phyloP scores from a whole-genome alignment of 2,329 filamentous ascomycete species.

The Colletotrichum endophyticum region DNA sequence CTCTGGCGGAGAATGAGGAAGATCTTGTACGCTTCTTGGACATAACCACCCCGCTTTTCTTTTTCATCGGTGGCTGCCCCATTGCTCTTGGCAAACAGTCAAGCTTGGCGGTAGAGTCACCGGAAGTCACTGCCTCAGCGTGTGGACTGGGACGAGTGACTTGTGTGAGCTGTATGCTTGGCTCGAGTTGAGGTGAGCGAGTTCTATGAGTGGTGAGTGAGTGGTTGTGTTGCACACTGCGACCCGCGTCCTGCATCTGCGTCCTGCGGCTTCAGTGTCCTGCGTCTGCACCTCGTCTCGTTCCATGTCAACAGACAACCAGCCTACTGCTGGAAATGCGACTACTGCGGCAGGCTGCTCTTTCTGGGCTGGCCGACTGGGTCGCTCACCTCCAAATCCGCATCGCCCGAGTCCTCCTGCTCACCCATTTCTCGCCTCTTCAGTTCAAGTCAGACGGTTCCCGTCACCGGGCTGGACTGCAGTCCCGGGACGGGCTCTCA shows the following conservation, averaged over 20 bases:
- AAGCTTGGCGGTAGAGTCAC: slow-evolving; percentile 8
- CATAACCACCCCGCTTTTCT: neutral
- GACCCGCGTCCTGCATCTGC: slow-evolving; percentile 1
- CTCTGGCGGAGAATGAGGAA: slow-evolving; percentile 19
- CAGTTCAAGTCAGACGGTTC: neutral
- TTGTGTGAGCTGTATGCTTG: neutral
- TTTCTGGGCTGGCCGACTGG: neutral
- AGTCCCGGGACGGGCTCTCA: neutral
- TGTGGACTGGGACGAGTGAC: neutral
- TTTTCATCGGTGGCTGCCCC: slow-evolving; percentile 5
- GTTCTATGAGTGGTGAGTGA: neutral
- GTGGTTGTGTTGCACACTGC: neutral
- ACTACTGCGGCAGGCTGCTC: neutral
- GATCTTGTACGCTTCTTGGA: slow-evolving; percentile 8
- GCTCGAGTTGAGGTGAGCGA: neutral
- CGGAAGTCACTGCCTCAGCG: neutral
- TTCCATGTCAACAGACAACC: neutral
- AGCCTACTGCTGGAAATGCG: neutral
- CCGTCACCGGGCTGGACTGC: neutral
- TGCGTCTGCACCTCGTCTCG: neutral
- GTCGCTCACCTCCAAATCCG: neutral
- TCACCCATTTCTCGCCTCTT: neutral
- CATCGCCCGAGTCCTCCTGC: neutral
- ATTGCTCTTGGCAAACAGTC: neutral
- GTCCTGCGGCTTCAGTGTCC: neutral